Base-by-base conservation (phyloP, 176 grass and related monocot species). In the Oryza meridionalis region DNA sequence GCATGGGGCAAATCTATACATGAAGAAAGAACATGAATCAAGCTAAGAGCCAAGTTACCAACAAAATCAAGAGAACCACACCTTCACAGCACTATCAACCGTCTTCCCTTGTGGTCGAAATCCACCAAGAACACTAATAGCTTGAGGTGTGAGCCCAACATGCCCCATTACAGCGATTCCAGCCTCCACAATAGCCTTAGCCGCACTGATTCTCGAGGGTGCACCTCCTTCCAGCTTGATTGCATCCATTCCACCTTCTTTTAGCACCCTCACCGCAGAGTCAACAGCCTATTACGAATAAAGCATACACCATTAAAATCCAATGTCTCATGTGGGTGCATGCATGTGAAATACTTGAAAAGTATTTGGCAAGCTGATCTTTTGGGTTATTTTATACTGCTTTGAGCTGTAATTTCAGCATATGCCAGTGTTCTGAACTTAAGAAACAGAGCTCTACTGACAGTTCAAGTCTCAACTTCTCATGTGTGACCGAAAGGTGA, bases 101-200 rank as follows among this genome's bases (percentile, higher is more conserved):
- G 90, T 98, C 87, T 44, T 98, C 45, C 91, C 93, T 45, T 98
- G 96, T 9, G 96, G 96, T 31, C 91, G 86, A 75, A 98, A 98
- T 27, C 96, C 93, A 72, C 91, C 96, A n/a, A 98, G 93, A 35
- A 94, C 89, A 58, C 96, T 95, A 74, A 98, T 92, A 64, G 96
- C 93, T 76, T 98, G 91, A 2, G 93, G 93, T 5, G 96, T 98
- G 31, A 98, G 86, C 21, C 93, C 96, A 29, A 98, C 96, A 2
- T 98, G 96, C 10, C 96, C 96, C 93, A 95, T 95, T 63, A 92
- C 91, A 5, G 91, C 96, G 19, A 98, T 98, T 35, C 96, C 96
- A 25, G 96, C 83, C 89, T 98, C 96, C 37, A 95, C 96, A 37
- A 95, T 98, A 2, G 93, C 81, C 49, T 90, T 94, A 22, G 96